A percentile compares a stretch with the other conserved stretches of the same genome.
phyloP scores from a whole-genome alignment of 768 basidiomycete species.

The Pleurotus sapidus region DNA sequence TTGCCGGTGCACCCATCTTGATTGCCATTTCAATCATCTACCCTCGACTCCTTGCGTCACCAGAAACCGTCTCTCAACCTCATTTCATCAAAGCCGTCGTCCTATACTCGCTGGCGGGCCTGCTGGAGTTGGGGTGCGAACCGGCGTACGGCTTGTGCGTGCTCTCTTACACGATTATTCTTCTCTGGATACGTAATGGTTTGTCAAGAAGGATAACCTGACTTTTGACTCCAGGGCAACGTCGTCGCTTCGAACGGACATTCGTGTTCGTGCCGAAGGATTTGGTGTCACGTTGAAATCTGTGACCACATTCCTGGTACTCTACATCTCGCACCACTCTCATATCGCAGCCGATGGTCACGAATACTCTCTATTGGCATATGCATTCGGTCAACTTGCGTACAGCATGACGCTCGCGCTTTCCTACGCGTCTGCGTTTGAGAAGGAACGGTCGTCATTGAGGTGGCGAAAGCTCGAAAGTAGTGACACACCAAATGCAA shows the following conservation, averaged over 20 bases:
- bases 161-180: constrained; percentile 4
- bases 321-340: constrained; percentile 24
- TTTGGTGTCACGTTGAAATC: constrained; percentile 75
- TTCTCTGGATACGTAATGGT: constrained; percentile 10
- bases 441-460: not conserved
- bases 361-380: constrained; percentile 73
- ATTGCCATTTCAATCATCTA: constrained; percentile 52
- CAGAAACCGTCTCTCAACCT: constrained; percentile 56
- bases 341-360: constrained; percentile 15
- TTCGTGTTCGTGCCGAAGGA: constrained; percentile 86
- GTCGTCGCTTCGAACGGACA: constrained; percentile 58
- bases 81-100: constrained; percentile 60
- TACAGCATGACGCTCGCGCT: constrained; percentile 62
- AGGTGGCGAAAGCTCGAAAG: not conserved
- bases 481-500: not conserved
- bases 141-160: constrained; percentile 75
- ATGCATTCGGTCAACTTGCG: constrained; percentile 79
- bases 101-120: constrained; percentile 71
- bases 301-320: constrained; percentile 61
- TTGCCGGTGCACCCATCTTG: constrained; percentile 68
- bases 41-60: constrained; percentile 41
- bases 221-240: constrained; percentile 46
- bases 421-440: constrained; percentile 40
- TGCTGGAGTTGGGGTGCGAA: constrained; percentile 79
- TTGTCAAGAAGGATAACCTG: not conserved